phyloP scores from a whole-genome alignment of 2,329 filamentous ascomycete species.

The Neurospora sp. region DNA sequence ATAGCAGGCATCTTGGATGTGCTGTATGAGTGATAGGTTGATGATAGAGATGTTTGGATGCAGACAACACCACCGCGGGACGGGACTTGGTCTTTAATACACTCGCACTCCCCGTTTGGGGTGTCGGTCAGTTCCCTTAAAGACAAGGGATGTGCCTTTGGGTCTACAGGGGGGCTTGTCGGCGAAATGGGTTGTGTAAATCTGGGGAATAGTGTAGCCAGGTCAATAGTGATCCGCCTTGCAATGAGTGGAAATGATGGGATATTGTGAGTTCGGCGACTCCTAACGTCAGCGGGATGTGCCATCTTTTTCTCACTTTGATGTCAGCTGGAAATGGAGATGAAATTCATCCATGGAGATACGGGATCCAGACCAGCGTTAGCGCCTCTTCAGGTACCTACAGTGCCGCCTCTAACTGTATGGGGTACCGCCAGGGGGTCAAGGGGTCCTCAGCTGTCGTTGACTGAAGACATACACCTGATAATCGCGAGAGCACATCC shows the following conservation, averaged over 20 bases:
- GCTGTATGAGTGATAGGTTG: not conserved
- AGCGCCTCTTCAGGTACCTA: not conserved
- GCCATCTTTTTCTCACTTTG: not conserved
- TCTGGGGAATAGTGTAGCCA: not conserved
- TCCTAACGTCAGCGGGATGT: not conserved
- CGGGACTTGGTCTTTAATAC: not conserved
- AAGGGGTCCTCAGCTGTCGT: not conserved
- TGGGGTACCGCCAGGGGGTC: not conserved
- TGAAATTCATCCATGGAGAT: not conserved
- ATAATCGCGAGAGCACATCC: not conserved
- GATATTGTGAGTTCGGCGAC: not conserved
- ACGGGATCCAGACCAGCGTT: not conserved
- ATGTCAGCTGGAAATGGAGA: not conserved
- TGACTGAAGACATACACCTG: not conserved
- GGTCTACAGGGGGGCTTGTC: not conserved
- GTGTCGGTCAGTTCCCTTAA: not conserved
- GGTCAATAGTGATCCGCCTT: not conserved
- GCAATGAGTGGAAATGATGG: not conserved
- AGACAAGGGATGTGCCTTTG: not conserved
- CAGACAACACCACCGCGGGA: not conserved
- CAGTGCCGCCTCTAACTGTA: not conserved
- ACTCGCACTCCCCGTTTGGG: not conserved
- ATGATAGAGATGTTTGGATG: not conserved
- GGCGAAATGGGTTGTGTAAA: not conserved
- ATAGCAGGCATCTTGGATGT: conserved; percentile 7